Evolutionary conservation across 768 basidiomycete species (phyloP).

Genomic region (Leccinum rimulosum): DNA sequence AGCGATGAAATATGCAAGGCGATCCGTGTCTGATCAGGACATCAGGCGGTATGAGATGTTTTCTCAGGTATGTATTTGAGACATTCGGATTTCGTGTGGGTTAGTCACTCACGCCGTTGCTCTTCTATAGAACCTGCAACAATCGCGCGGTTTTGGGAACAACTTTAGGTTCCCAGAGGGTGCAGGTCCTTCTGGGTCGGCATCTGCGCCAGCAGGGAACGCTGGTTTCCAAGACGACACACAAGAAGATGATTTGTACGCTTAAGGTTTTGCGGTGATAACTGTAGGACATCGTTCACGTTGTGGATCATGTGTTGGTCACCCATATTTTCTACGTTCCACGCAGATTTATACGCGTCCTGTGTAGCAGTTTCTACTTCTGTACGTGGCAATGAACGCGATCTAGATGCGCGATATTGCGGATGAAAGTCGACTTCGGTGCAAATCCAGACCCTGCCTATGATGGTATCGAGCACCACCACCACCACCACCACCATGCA

Average conservation of each 20-base stretch:
- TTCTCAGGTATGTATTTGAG: conserved; percentile 58
- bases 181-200: conserved; percentile 33
- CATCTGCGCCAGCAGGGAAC: conserved; percentile 55
- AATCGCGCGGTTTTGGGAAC: conserved; percentile 89
- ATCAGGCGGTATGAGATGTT: conserved; percentile 99
- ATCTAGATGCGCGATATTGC: conserved; percentile 4
- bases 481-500: no score
- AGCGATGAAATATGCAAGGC: conserved; percentile 96
- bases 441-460: neutral
- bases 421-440: no score
- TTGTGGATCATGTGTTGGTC: neutral
- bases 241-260: conserved; percentile 90
- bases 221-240: conserved; percentile 82
- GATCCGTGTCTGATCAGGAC: conserved; percentile 94
- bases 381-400: conserved; percentile 5
- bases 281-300: neutral
- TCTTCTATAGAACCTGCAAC: conserved; percentile 64
- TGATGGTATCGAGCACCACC: no score
- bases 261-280: conserved; percentile 37
- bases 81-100: neutral
- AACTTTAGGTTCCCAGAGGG: conserved; percentile 98
- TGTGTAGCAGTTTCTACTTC: conserved; percentile 7
- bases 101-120: neutral
- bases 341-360: neutral
- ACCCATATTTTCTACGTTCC: neutral